A percentile compares a stretch with the other conserved stretches of the same genome.
Conservation (phyloP, 2,329 filamentous ascomycete genomes). For the Didymella exigua region DNA sequence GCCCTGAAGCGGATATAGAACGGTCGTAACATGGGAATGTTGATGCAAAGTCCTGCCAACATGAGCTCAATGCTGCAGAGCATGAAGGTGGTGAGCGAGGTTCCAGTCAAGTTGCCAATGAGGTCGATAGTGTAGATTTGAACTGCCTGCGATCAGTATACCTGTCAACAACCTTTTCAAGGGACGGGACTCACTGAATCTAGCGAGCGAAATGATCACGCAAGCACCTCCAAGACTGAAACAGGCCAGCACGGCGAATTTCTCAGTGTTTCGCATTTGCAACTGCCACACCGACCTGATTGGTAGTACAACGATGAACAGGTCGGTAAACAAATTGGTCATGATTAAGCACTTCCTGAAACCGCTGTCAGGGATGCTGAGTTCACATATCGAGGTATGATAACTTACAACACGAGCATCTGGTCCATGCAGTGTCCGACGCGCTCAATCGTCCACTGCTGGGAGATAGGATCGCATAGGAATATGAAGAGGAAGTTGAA, state of each 20-base stretch:
- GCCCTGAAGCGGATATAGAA: slow-evolving; percentile 28
- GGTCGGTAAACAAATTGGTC: slow-evolving; percentile 24
- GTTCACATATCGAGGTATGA: too few relatives aligned
- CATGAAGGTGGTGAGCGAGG: slow-evolving; percentile 32
- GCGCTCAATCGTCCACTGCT: slow-evolving; percentile 30
- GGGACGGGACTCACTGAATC: slow-evolving; percentile 19
- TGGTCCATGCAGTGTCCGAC: slow-evolving; percentile 33
- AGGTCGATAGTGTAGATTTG: slow-evolving; percentile 23
- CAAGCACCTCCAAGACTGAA: slow-evolving; percentile 28
- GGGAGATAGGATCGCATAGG: slow-evolving; percentile 30
- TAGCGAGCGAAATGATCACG: slow-evolving; percentile 26
- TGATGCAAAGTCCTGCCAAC: slow-evolving; percentile 30
- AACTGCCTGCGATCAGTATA: slow-evolving; percentile 5
- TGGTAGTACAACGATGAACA: slow-evolving; percentile 25
- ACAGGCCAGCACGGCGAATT: slow-evolving; percentile 29
- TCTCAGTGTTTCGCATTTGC: slow-evolving; percentile 33
- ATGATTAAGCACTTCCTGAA: slow-evolving; percentile 21
- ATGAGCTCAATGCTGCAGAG: slow-evolving; percentile 30
- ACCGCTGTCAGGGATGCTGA: not conserved
- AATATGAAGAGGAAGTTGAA: slow-evolving; percentile 34
- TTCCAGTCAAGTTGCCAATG: slow-evolving; percentile 29
- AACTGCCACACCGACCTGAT: slow-evolving; percentile 26
- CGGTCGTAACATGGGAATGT: slow-evolving; percentile 31
- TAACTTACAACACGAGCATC: slow-evolving; percentile 21
- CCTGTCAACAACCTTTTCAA: not conserved